Conservation (phyloP, 805 yeast species). For the Wilhelminamyces savonicus region DNA sequence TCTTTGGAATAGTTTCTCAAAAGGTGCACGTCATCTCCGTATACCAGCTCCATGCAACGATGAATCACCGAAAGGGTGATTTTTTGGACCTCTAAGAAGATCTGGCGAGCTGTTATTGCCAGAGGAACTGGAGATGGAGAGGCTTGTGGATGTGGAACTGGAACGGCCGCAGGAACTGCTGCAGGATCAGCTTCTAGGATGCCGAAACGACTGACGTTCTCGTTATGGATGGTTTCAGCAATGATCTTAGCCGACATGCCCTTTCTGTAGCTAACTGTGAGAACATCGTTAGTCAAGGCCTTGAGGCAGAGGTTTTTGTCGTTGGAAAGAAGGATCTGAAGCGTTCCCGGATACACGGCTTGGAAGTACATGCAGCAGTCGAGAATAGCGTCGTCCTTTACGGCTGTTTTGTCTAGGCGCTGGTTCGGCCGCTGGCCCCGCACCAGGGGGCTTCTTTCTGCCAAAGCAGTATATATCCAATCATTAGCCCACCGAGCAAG, state of each 20-base stretch:
- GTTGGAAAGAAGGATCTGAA: slow-evolving; percentile 65
- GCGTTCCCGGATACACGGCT: slow-evolving; percentile 20
- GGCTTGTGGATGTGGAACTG: too few species aligned
- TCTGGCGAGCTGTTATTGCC: too few species aligned
- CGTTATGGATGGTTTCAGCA: slow-evolving; percentile 32
- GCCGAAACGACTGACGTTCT: slow-evolving; percentile 23
- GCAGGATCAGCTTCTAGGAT: slow-evolving; percentile 1
- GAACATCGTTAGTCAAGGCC: slow-evolving; percentile 60
- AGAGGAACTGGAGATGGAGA: too few species aligned
- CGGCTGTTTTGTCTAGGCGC: slow-evolving; percentile 35
- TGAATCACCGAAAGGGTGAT: slow-evolving; percentile 43
- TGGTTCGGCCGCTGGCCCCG: slow-evolving; percentile 62
- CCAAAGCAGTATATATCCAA: slow-evolving; percentile 66
- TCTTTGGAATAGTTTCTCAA: slow-evolving; percentile 40
- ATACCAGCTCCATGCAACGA: slow-evolving; percentile 45
- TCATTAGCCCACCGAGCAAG: slow-evolving; percentile 68
- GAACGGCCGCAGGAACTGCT: not conserved
- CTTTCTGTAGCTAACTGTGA: slow-evolving; percentile 53
- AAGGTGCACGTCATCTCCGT: slow-evolving; percentile 54
- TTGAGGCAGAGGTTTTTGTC: slow-evolving; percentile 79
- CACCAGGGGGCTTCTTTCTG: slow-evolving; percentile 43
- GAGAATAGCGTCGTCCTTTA: slow-evolving; percentile 75
- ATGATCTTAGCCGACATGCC: slow-evolving; percentile 41
- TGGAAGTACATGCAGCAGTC: slow-evolving; percentile 75
- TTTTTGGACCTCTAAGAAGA: slow-evolving; percentile 37